Evolutionary conservation across 192 early-diverging fungal genomes (phyloP).

Genomic region (Radiomyces spectabilis): DNA sequence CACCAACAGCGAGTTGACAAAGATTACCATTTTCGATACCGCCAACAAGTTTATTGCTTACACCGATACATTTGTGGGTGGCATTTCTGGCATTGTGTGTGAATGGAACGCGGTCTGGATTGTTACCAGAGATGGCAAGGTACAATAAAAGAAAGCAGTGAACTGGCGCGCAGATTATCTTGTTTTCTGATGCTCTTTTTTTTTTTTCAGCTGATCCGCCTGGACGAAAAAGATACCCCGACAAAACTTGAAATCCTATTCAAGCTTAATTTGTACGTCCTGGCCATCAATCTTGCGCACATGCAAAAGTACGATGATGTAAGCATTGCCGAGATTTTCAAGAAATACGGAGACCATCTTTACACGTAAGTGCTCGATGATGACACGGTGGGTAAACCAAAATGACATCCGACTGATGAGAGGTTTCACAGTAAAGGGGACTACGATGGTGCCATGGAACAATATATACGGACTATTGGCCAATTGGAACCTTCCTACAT

Average conservation of each 20-base stretch:
- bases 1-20: constrained; percentile 38
- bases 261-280: constrained; percentile 81
- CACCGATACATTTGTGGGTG: constrained; percentile 64
- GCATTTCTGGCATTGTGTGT: constrained; percentile 61
- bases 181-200: background rate
- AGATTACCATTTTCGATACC: constrained; percentile 82
- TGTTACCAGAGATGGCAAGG: constrained; percentile 67
- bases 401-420: no score
- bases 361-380: constrained; percentile 44
- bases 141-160: constrained; percentile 25
- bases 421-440: constrained; percentile 61
- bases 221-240: constrained; percentile 84
- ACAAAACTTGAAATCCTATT: constrained; percentile 85
- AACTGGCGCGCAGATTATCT: background rate
- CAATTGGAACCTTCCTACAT: constrained; percentile 94
- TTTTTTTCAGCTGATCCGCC: constrained; percentile 54
- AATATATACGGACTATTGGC: constrained; percentile 89
- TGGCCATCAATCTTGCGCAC: constrained; percentile 83
- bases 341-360: constrained; percentile 91
- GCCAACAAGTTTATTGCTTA: constrained; percentile 91
- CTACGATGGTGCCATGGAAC: constrained; percentile 83
- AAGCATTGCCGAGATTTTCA: constrained; percentile 88
- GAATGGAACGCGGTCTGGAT: constrained; percentile 93
- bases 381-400: no score
- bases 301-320: constrained; percentile 74